A percentile compares a stretch with the other conserved stretches of the same genome.
Conservation (phyloP, 192 early-diverging fungal genomes). For the Haplosporangium gracile region DNA sequence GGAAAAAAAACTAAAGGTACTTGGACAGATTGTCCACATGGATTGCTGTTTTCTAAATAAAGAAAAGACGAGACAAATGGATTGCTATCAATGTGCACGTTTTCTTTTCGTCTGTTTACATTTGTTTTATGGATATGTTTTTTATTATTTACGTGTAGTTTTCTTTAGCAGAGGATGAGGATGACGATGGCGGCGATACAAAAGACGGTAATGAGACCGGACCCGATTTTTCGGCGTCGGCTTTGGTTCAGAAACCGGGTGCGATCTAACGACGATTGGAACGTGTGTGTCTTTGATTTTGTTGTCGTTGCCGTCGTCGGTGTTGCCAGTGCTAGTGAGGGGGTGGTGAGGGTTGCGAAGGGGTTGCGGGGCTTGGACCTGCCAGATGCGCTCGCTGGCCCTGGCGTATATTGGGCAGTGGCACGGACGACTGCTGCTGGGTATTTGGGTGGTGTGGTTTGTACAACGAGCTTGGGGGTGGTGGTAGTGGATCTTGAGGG, state of each 20-base stretch:
- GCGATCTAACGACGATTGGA: background rate
- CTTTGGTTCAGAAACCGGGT: constrained; percentile 8
- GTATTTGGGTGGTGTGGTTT: background rate
- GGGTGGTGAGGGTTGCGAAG: background rate
- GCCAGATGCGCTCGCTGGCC: background rate
- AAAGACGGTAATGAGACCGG: constrained; percentile 41
- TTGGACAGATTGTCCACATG: background rate
- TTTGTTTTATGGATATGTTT: background rate
- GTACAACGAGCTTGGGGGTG: background rate
- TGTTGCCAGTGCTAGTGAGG: background rate
- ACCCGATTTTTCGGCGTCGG: constrained; percentile 28
- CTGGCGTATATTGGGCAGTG: background rate
- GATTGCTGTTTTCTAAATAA: background rate
- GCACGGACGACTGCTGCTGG: background rate
- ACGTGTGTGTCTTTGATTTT: background rate
- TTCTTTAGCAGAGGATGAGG: constrained; percentile 33
- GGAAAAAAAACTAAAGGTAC: background rate
- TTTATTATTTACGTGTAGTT: background rate
- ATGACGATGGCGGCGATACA: constrained; percentile 48
- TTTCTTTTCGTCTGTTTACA: background rate
- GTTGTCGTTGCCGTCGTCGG: background rate
- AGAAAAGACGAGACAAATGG: background rate
- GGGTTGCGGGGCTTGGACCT: background rate
- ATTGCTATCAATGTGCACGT: background rate
- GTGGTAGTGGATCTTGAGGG: background rate